Evolutionary conservation across 768 basidiomycete genomes (phyloP).

Genomic region (Mycena chlorophos): DNA sequence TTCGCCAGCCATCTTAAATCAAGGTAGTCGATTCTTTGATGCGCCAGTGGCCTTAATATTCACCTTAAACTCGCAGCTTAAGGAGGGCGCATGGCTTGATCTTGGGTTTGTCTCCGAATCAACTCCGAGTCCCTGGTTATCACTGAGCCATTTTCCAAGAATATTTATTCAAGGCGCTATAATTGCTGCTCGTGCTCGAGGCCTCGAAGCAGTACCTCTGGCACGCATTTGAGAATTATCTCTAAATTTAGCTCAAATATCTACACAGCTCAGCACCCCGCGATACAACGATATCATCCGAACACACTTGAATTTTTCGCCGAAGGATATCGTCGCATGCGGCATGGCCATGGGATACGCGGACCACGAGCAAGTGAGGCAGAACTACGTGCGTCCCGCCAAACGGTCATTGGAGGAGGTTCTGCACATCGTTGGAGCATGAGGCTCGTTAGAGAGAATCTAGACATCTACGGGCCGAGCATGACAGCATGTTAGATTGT

Average conservation of each 20-base stretch:
- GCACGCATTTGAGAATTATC: background rate
- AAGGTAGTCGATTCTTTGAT: slow-evolving; percentile 17
- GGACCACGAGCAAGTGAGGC: slow-evolving; percentile 11
- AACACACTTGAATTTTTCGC: slow-evolving; percentile 15
- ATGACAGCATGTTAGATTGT: too few relatives aligned
- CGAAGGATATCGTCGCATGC: slow-evolving; percentile 14
- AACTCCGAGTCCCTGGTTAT: background rate
- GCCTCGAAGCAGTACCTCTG: slow-evolving; percentile 18
- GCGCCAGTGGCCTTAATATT: slow-evolving; percentile 21
- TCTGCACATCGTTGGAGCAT: background rate
- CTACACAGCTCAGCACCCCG: slow-evolving; percentile 12
- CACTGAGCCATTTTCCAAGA: background rate
- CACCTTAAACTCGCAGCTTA: slow-evolving; percentile 11
- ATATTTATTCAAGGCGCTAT: slow-evolving; percentile 19
- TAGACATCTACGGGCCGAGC: too few relatives aligned
- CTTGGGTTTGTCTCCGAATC: slow-evolving; percentile 8
- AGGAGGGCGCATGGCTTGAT: slow-evolving; percentile 18
- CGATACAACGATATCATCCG: slow-evolving; percentile 14
- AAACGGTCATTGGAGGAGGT: slow-evolving; percentile 11
- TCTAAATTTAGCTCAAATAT: background rate
- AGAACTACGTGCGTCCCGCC: slow-evolving; percentile 5
- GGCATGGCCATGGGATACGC: slow-evolving; percentile 20
- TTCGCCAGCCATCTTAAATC: background rate
- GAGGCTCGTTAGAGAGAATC: background rate
- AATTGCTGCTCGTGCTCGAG: slow-evolving; percentile 18